Conservation (phyloP, 108 stramenopile species). For the Pelagomonas calceolata region DNA sequence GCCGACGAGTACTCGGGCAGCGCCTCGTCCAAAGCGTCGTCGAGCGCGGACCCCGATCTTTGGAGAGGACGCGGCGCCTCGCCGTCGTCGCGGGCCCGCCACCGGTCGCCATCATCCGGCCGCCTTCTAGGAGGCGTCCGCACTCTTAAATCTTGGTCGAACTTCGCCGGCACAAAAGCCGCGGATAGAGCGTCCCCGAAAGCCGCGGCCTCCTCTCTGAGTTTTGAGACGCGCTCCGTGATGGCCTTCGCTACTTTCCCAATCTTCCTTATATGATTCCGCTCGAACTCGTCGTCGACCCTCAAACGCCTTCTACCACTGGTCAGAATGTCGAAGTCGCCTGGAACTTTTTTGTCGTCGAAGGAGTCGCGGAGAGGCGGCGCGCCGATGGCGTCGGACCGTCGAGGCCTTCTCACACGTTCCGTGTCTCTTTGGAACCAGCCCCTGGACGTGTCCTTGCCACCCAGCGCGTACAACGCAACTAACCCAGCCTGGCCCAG, state of each 20-base stretch:
- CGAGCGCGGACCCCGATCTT: neutral
- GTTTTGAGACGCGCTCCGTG: neutral
- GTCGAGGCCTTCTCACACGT: neutral
- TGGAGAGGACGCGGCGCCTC: neutral
- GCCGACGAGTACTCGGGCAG: neutral
- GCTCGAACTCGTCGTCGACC: neutral
- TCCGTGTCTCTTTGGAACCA: no score
- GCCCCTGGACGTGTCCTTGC: no score
- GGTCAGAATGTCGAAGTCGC: no score
- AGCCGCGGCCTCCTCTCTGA: neutral
- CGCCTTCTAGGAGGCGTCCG: no score
- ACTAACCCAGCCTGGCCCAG: neutral
- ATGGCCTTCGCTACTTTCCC: neutral
- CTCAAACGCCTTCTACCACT: neutral
- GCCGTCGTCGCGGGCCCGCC: neutral
- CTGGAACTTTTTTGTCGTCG: neutral
- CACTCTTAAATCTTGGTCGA: no score
- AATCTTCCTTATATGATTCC: neutral
- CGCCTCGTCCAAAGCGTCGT: neutral
- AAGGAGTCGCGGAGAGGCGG: neutral
- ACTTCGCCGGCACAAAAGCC: neutral
- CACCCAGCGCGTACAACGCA: neutral
- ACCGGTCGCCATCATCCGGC: neutral
- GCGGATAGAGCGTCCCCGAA: neutral
- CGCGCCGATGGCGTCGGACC: neutral